Percentiles rank a stretch among this genome's conserved stretches.
These are phyloP conservation scores for Pestalotiopsis sp. DNA, from an alignment of 2,329 filamentous ascomycete species.

Conservation along the genomic window DNA sequence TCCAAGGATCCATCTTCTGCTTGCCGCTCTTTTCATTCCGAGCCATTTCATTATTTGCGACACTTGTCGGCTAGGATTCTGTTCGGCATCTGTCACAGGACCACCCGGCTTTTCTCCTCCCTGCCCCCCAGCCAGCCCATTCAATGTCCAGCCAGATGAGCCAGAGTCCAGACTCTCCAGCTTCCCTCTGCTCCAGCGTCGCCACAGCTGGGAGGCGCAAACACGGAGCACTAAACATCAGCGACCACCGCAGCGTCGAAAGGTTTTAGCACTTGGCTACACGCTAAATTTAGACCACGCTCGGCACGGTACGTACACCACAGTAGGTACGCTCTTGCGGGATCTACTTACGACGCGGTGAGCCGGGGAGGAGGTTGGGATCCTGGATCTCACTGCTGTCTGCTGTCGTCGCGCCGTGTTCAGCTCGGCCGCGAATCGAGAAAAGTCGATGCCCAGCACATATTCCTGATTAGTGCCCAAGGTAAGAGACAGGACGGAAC, in stretches of 20 bases:
- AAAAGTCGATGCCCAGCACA: background rate
- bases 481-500: background rate
- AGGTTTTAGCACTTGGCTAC: background rate
- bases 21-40: background rate
- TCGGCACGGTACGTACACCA: too few relatives aligned
- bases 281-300: conserved; percentile 11
- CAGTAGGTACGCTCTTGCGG: background rate
- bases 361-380: conserved; percentile 12
- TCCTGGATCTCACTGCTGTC: conserved; percentile 3
- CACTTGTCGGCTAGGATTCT: background rate
- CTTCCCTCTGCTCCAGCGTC: background rate
- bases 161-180: background rate
- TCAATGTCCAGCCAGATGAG: background rate
- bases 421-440: background rate
- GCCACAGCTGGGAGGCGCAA: conserved; percentile 3
- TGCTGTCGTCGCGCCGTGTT: background rate
- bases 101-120: background rate
- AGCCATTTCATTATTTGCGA: background rate
- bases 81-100: background rate
- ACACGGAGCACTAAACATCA: background rate
- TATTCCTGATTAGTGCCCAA: conserved; percentile 4
- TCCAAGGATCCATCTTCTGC: background rate
- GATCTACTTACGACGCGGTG: conserved; percentile 11
- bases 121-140: background rate
- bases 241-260: background rate